Base-by-base conservation (phyloP, 1,139 yeast species). In the Tardiomyces depauwii region DNA sequence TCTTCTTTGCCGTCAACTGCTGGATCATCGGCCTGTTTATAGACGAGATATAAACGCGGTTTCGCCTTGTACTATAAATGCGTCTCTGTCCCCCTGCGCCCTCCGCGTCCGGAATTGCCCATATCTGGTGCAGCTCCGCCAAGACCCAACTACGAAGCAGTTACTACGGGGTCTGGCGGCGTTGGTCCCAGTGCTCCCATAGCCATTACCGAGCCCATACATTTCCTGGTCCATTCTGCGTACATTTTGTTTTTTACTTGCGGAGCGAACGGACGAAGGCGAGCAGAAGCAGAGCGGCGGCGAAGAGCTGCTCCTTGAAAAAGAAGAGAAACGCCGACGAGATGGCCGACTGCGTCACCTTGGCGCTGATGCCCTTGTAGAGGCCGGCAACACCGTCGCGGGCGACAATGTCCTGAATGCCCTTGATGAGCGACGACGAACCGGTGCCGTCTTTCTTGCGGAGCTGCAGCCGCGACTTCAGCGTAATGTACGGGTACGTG, bases 291-390 rank as follows among this genome's bases (percentile, higher is more conserved):
- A 65, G 41, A 27, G 68, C 67, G 39, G 62, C 51, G 21, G 64
- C 49, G 49, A 61, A 66, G 32, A 88, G 74, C 64, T 85, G 91
- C 63, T 89, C 96, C 68, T 89, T 89, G 67, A 89, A 88, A 64
- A 82, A 85, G 63, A 89, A 89, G 57, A 89, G 72, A 59, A 89
- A 84, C 1, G 96, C 96, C 5, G 96, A 93, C 41, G 95, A 86
- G 49, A 82, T 63, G 46, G 89, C 87, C 47, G 91, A 80, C 66
- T 89, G 97, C 30, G 82, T 62, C 51, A 89, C 72, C 67, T 89
- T 89, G 45, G 89, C 80, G 44, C 76, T 69, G 53, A 89, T 74
- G 0, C 96, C 96, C 44, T 82, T 80, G 67, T 88, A 88, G 51
- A 89, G 77, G 1, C 91, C 87, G 44, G 72, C 72, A 36, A 84